Evolutionary conservation across 495 filamentous ascomycete genomes (phyloP).

Genomic region (Mytilinidion resinicola): DNA sequence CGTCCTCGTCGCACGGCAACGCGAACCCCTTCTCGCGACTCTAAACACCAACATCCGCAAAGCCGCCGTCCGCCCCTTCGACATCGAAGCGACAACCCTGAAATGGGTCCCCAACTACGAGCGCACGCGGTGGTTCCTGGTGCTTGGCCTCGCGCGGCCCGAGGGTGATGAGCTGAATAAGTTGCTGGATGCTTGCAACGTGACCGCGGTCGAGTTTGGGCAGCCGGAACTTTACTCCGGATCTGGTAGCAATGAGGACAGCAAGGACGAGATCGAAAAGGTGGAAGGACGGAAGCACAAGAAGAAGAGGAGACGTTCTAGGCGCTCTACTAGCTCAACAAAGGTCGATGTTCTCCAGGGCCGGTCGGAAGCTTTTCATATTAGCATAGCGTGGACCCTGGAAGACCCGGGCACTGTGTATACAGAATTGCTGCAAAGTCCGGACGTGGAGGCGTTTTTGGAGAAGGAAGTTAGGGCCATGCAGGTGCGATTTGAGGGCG

Average conservation of each 20-base stretch:
- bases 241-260: conserved; percentile 2
- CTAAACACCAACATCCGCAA: conserved; percentile 37
- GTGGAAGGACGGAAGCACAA: neutral
- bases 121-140: conserved; percentile 78
- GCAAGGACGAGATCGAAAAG: neutral
- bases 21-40: conserved; percentile 52
- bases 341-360: conserved; percentile 18
- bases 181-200: conserved; percentile 62
- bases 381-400: conserved; percentile 67
- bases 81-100: conserved; percentile 40
- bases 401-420: neutral
- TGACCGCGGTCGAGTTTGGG: conserved; percentile 47
- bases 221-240: conserved; percentile 67
- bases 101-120: conserved; percentile 71
- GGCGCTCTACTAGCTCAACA: neutral
- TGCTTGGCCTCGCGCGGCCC: conserved; percentile 53
- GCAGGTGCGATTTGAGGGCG: conserved; percentile 40
- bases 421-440: neutral
- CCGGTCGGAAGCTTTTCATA: conserved; percentile 58
- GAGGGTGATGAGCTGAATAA: conserved; percentile 51
- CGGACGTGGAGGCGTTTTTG: neutral
- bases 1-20: conserved; percentile 57
- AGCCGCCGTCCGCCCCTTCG: conserved; percentile 48
- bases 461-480: neutral
- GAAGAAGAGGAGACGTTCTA: neutral